Evolutionary conservation across 805 yeast species (phyloP).

Genomic region (Komagataella pastoris): DNA sequence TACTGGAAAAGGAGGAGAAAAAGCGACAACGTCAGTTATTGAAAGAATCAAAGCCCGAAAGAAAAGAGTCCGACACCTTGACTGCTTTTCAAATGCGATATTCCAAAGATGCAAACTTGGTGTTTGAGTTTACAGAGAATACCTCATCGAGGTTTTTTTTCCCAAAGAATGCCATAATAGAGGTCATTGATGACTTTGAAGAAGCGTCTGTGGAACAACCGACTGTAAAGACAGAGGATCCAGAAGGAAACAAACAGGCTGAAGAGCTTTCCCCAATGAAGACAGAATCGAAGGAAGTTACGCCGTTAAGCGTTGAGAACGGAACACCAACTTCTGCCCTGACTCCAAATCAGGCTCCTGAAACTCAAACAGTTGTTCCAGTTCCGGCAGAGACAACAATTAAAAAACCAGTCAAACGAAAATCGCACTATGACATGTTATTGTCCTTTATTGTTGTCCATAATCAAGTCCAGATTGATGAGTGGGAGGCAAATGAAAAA

Average conservation of each 20-base stretch:
- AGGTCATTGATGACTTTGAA: slow-evolving; percentile 25
- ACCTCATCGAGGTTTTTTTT: slow-evolving; percentile 59
- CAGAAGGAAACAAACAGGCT: not conserved
- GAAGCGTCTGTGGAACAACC: slow-evolving; percentile 6
- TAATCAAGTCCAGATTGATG: slow-evolving; percentile 17
- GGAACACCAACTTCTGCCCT: slow-evolving; percentile 3
- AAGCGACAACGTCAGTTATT: slow-evolving; percentile 7
- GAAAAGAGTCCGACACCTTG: slow-evolving; percentile 37
- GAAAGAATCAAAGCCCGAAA: not conserved
- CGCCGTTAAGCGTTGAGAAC: not conserved
- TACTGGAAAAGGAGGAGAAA: slow-evolving; percentile 3
- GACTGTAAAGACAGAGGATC: not conserved
- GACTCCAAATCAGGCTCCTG: not conserved
- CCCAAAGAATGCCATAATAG: slow-evolving; percentile 70
- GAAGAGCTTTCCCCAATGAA: not conserved
- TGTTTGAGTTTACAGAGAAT: slow-evolving; percentile 77
- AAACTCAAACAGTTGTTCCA: not conserved
- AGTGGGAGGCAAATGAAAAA: slow-evolving; percentile 12
- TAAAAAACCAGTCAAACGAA: not conserved
- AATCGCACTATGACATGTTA: slow-evolving; percentile 22
- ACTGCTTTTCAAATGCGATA: slow-evolving; percentile 73
- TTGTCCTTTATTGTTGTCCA: slow-evolving; percentile 38
- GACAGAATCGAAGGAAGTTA: not conserved
- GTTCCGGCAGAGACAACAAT: not conserved
- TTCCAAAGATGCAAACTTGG: slow-evolving; percentile 52